These are phyloP conservation scores for Phalaenopsis hybrid DNA, from an alignment of 116 monocot genomes.

Conservation along the genomic window DNA sequence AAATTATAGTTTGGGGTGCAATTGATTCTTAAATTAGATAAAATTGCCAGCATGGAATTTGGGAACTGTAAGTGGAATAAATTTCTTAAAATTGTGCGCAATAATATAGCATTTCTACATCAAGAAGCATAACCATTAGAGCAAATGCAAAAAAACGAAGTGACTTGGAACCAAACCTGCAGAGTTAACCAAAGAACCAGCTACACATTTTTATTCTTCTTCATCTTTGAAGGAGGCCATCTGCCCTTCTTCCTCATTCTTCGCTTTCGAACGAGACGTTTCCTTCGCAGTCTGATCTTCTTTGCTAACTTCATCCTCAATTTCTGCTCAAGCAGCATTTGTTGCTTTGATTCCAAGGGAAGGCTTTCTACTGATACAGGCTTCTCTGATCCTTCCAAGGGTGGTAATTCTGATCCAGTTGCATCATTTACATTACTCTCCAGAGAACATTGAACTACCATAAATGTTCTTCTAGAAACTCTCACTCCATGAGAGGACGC, in stretches of 20 bases:
- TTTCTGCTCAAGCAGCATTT: conserved; percentile 60
- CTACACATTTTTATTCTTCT: conserved; percentile 77
- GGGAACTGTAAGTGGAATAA: background rate
- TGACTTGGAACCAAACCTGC: background rate
- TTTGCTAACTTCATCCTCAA: conserved; percentile 79
- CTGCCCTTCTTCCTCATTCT: conserved; percentile 85
- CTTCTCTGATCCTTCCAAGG: conserved; percentile 36
- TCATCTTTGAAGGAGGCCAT: conserved; percentile 94
- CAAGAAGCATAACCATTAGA: background rate
- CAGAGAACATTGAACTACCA: conserved; percentile 40
- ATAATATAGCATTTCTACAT: background rate
- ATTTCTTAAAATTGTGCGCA: background rate
- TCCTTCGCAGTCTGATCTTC: conserved; percentile 67
- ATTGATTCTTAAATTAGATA: too few relatives aligned
- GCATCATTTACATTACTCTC: conserved; percentile 34
- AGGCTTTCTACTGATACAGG: conserved; percentile 47
- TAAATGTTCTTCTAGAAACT: conserved; percentile 12
- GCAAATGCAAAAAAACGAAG: background rate
- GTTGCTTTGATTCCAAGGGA: conserved; percentile 67
- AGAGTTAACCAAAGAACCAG: background rate
- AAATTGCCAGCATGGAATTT: too few relatives aligned
- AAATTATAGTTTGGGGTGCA: too few relatives aligned
- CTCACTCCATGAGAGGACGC: conserved; percentile 12
- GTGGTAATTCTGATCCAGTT: conserved; percentile 11
- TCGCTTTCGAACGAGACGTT: conserved; percentile 65